These are phyloP conservation scores for Xylaria sp. DNA, from an alignment of 2,329 filamentous ascomycete species.

Conservation along the genomic window DNA sequence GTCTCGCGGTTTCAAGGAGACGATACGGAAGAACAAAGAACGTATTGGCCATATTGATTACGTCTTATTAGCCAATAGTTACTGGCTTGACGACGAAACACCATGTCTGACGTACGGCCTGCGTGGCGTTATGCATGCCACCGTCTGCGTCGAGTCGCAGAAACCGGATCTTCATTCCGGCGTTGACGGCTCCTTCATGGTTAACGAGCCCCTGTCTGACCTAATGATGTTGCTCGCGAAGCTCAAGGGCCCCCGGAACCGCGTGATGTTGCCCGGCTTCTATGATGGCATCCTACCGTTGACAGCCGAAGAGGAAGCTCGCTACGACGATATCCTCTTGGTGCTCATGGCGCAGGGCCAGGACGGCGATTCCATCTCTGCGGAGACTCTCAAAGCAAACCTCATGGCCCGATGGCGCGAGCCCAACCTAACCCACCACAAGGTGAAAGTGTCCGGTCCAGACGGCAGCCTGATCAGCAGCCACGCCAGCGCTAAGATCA, in stretches of 20 bases:
- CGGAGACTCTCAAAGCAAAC: conserved; percentile 70
- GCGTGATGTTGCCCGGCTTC: conserved; percentile 79
- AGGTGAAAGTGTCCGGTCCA: conserved; percentile 86
- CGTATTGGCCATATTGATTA: conserved; percentile 89
- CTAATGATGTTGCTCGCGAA: conserved; percentile 76
- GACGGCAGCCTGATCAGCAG: conserved; percentile 89
- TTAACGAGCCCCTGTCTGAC: conserved; percentile 89
- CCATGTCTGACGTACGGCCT: conserved; percentile 94
- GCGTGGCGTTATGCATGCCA: conserved; percentile 88
- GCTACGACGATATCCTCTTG: conserved; percentile 78
- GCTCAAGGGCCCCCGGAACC: conserved; percentile 74
- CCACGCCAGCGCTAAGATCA: conserved; percentile 81
- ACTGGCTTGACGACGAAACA: conserved; percentile 95
- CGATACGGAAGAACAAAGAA: conserved; percentile 71
- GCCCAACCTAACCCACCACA: conserved; percentile 87
- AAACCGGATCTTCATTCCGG: conserved; percentile 90
- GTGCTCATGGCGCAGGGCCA: conserved; percentile 70
- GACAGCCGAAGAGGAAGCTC: conserved; percentile 66
- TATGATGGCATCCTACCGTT: conserved; percentile 78
- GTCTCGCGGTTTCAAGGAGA: conserved; percentile 82
- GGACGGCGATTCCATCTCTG: conserved; percentile 40
- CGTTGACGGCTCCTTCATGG: conserved; percentile 87
- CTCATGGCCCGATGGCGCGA: conserved; percentile 95
- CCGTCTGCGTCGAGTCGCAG: conserved; percentile 77
- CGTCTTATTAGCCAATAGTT: conserved; percentile 93